A percentile compares a stretch with the other conserved stretches of the same genome.
Conservation (phyloP, 345 rosid species). For the Boechera retrofracta region DNA sequence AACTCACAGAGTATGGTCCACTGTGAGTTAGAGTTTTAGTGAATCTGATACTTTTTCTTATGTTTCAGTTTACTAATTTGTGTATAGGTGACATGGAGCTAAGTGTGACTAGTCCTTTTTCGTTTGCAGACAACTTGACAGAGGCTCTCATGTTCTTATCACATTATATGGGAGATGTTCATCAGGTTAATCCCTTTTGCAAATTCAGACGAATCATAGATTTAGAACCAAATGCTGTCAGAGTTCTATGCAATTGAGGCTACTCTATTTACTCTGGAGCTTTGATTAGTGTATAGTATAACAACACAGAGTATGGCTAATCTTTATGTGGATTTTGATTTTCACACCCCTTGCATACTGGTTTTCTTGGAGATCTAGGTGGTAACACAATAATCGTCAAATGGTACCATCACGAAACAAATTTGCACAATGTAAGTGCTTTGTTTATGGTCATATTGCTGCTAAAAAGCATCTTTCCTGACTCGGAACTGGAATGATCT, state of each 20-base stretch:
- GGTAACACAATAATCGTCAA: conserved; percentile 74
- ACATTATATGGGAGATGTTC: conserved; percentile 85
- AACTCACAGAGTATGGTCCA: conserved; percentile 41
- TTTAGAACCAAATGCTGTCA: background rate
- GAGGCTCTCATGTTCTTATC: conserved; percentile 89
- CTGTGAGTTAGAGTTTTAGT: conserved; percentile 50
- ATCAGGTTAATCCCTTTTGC: conserved; percentile 62
- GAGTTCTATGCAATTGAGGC: background rate
- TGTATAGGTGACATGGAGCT: conserved; percentile 33
- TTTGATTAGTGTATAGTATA: background rate
- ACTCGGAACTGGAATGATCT: background rate
- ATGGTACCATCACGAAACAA: conserved; percentile 78
- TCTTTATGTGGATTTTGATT: conserved; percentile 22
- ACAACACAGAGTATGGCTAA: background rate
- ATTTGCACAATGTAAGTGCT: conserved; percentile 80
- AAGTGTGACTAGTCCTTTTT: background rate
- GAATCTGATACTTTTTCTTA: conserved; percentile 1
- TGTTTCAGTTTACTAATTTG: conserved; percentile 23
- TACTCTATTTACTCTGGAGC: background rate
- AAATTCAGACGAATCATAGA: conserved; percentile 2
- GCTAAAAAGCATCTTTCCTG: background rate
- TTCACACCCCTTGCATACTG: conserved; percentile 79
- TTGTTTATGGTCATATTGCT: background rate
- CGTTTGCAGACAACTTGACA: conserved; percentile 68
- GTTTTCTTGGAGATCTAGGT: conserved; percentile 84